Conservation (phyloP, 75 land plant genomes). For the Ceratopteris richardii region DNA sequence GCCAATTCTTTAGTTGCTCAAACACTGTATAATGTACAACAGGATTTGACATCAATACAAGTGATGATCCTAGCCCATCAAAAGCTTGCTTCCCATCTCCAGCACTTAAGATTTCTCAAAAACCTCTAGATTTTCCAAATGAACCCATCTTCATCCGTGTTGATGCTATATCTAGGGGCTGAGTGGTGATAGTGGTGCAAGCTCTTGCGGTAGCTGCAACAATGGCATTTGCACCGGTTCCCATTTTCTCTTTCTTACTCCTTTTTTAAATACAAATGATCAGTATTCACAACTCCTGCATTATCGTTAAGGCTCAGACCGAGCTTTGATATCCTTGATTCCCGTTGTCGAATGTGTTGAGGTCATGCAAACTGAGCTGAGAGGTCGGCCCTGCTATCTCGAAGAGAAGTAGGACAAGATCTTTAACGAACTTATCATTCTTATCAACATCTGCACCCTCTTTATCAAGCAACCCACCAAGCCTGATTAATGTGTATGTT, state of each 20-base stretch:
- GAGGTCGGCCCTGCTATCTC: too few species aligned
- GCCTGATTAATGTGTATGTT: too few species aligned
- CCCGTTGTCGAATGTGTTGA: too few species aligned
- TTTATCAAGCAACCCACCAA: too few species aligned
- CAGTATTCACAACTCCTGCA: too few species aligned
- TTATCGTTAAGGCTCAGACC: too few species aligned
- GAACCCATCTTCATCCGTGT: conserved; percentile 85
- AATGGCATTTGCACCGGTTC: conserved; percentile 14
- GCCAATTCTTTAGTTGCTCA: conserved; percentile 72
- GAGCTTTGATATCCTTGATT: too few species aligned
- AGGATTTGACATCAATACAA: conserved; percentile 71
- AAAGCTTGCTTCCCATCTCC: conserved; percentile 64
- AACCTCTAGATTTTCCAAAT: conserved; percentile 79
- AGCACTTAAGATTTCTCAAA: conserved; percentile 59
- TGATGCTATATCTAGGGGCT: conserved; percentile 90
- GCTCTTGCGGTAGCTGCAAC: conserved; percentile 48
- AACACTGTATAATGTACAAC: conserved; percentile 87
- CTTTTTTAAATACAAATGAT: too few species aligned
- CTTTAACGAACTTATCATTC: too few species aligned
- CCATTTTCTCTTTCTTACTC: conserved; percentile 10
- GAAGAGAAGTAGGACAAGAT: too few species aligned
- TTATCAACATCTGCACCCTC: too few species aligned
- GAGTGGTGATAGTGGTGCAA: conserved; percentile 34
- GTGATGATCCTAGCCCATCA: conserved; percentile 80
- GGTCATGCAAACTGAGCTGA: too few species aligned